These are phyloP conservation scores for Hortiboletus flavorubellus DNA, from an alignment of 768 basidiomycete species.

Conservation along the genomic window DNA sequence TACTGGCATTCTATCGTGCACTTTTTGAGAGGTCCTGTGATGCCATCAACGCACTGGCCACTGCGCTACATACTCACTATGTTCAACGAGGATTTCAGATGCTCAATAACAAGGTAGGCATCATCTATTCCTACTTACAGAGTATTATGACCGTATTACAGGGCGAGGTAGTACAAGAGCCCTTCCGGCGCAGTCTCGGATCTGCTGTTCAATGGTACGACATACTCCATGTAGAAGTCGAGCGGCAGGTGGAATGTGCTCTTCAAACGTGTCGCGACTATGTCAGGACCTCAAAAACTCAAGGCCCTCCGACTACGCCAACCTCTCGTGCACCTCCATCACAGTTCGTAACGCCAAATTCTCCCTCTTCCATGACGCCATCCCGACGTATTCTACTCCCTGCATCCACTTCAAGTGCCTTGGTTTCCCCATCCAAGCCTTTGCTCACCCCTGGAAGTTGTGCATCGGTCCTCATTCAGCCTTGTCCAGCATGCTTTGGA, in stretches of 20 bases:
- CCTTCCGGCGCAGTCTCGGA: conserved; percentile 29
- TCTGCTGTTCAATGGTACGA: conserved; percentile 31
- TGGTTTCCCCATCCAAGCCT: no score
- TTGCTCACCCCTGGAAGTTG: no score
- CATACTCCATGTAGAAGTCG: conserved; percentile 13
- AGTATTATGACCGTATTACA: conserved; percentile 1
- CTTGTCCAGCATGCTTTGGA: conserved; percentile 33
- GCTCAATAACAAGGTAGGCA: no score
- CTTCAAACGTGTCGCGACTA: not conserved
- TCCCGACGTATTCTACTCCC: not conserved
- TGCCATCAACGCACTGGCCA: not conserved
- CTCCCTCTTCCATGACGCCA: not conserved
- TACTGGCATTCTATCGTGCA: conserved; percentile 32
- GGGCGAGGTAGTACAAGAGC: conserved; percentile 26
- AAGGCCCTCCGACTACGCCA: no score
- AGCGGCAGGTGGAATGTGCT: not conserved
- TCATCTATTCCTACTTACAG: no score
- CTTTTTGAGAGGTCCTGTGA: conserved; percentile 35
- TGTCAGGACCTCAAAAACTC: no score
- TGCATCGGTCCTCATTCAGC: conserved; percentile 3
- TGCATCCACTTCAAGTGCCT: not conserved
- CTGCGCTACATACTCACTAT: not conserved
- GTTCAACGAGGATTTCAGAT: conserved; percentile 9
- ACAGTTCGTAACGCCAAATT: no score
- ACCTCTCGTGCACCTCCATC: no score